Conservation (phyloP, 2,329 filamentous ascomycete genomes). For the Corniculantispora saksenae region DNA sequence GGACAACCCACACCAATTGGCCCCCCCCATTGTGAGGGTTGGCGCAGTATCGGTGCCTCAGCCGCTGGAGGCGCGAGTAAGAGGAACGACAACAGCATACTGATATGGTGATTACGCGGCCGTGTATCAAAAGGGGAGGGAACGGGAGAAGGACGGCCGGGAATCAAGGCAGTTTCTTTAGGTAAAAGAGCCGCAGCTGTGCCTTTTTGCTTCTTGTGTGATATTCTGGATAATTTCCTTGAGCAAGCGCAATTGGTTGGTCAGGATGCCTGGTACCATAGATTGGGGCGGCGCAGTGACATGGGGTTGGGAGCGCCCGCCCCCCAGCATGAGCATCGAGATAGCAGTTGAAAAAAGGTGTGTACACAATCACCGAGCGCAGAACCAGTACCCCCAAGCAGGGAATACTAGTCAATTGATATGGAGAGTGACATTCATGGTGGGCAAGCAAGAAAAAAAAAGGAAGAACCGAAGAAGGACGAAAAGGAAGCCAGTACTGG, state of each 20-base stretch:
- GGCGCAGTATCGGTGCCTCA: background rate
- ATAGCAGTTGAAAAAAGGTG: background rate
- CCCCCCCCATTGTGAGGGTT: background rate
- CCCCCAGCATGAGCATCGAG: background rate
- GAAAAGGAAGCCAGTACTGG: too few species aligned
- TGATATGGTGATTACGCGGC: background rate
- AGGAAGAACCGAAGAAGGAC: slow-evolving; percentile 8
- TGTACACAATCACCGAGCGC: background rate
- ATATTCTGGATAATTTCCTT: background rate
- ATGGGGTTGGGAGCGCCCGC: background rate
- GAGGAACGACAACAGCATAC: too few species aligned
- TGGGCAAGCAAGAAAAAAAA: background rate
- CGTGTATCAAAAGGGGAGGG: background rate
- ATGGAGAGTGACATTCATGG: background rate
- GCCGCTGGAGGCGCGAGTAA: background rate
- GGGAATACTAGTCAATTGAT: too few species aligned
- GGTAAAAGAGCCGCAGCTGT: background rate
- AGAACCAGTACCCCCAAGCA: background rate
- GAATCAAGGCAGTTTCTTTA: background rate
- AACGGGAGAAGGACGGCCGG: background rate
- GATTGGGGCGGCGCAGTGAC: background rate
- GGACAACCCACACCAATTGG: background rate
- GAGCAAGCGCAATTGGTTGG: background rate
- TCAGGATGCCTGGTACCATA: background rate
- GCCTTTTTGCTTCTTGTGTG: background rate